Evolutionary conservation across 2,329 filamentous ascomycete species (phyloP).

Genomic region (Fusarium concolor): DNA sequence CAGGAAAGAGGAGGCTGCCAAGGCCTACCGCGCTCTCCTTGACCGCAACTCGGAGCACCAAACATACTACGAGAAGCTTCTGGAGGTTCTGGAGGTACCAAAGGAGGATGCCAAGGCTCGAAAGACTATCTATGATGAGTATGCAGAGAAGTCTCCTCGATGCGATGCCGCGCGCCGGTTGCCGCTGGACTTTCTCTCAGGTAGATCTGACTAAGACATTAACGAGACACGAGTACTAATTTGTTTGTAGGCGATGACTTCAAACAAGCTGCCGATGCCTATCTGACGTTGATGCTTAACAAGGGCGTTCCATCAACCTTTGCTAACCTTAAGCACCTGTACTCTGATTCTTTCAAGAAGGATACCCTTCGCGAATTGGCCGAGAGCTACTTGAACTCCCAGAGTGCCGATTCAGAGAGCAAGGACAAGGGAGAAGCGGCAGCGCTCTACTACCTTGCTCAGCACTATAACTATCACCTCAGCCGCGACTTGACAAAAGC

Average conservation of each 20-base stretch:
- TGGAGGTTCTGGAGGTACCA: slow-evolving; percentile 73
- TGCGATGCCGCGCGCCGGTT: slow-evolving; percentile 87
- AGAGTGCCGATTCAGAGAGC: slow-evolving; percentile 61
- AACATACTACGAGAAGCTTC: slow-evolving; percentile 83
- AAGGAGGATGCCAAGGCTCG: slow-evolving; percentile 70
- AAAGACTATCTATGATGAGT: slow-evolving; percentile 80
- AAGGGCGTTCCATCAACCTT: slow-evolving; percentile 97
- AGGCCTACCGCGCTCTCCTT: slow-evolving; percentile 82
- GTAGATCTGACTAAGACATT: slow-evolving; percentile 53
- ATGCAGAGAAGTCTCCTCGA: slow-evolving; percentile 82
- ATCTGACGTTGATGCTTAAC: slow-evolving; percentile 85
- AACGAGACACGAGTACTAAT: slow-evolving; percentile 32
- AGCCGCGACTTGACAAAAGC: slow-evolving; percentile 88
- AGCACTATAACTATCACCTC: slow-evolving; percentile 94
- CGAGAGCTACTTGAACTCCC: slow-evolving; percentile 77
- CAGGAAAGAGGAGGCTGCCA: slow-evolving; percentile 81
- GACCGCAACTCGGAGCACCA: slow-evolving; percentile 91
- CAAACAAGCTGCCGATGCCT: slow-evolving; percentile 78
- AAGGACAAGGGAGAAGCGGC: slow-evolving; percentile 76
- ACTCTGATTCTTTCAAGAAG: slow-evolving; percentile 81
- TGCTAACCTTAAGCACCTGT: slow-evolving; percentile 94
- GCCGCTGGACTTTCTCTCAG: slow-evolving; percentile 88
- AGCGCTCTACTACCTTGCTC: slow-evolving; percentile 91
- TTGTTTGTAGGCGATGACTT: slow-evolving; percentile 77
- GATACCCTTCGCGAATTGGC: slow-evolving; percentile 80